phyloP scores from a whole-genome alignment of 108 stramenopile genomes.

The Pseudonitzschia pungens region DNA sequence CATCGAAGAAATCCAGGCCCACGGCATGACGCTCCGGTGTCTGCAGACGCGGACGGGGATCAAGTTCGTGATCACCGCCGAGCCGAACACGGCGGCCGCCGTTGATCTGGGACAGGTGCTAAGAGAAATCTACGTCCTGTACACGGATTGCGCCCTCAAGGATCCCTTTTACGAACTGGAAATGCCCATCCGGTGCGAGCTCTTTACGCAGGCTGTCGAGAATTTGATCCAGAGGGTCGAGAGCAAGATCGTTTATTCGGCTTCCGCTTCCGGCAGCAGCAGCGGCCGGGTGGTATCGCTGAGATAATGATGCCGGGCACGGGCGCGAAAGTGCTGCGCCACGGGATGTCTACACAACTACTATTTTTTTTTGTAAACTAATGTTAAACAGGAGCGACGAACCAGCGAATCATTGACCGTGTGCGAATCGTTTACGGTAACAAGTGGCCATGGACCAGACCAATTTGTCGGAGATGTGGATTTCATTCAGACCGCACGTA shows the following conservation, averaged over 20 bases:
- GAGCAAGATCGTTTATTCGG: not conserved
- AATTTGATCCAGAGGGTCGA: slow-evolving; percentile 46
- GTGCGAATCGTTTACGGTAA: too few species aligned
- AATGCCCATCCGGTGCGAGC: slow-evolving; percentile 86
- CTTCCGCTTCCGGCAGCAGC: not conserved
- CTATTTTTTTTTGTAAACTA: too few species aligned
- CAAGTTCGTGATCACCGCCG: slow-evolving; percentile 89
- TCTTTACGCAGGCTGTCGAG: slow-evolving; percentile 80
- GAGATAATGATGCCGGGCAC: not conserved
- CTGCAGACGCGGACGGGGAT: slow-evolving; percentile 85
- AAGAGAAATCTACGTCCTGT: slow-evolving; percentile 77
- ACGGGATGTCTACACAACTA: too few species aligned
- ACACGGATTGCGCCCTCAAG: slow-evolving; percentile 84
- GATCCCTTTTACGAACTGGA: slow-evolving; percentile 92
- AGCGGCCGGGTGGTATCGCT: not conserved
- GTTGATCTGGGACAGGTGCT: slow-evolving; percentile 62
- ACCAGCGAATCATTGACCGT: too few species aligned
- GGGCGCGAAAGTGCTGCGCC: not conserved
- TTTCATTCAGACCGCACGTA: not conserved
- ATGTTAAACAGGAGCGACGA: too few species aligned
- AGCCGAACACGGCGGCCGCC: slow-evolving; percentile 39
- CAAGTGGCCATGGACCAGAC: too few species aligned
- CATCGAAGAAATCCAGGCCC: slow-evolving; percentile 80
- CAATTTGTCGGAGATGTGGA: too few species aligned
- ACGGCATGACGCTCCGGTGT: slow-evolving; percentile 63